Base-by-base conservation (phyloP, 345 rosid genomes). In the Gossypioides kirkii region DNA sequence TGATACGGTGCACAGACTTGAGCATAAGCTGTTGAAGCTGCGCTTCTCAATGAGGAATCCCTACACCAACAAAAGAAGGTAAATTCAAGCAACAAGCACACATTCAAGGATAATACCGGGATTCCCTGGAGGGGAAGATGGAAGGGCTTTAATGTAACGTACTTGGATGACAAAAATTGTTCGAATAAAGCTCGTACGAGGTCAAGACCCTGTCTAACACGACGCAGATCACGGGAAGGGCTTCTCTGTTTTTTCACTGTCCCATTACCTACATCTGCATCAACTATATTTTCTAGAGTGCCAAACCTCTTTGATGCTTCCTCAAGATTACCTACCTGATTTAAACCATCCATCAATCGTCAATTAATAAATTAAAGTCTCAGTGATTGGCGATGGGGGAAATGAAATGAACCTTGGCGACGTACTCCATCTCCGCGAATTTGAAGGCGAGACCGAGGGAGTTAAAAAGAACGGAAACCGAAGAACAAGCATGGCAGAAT, bases 161-260 rank as follows among this genome's bases (percentile, higher is more conserved):
- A 87, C 92, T 84, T 80, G 3, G 86, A 71, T 36, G 89, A 75
- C 73, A 91, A 61, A 61, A 91, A 94, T 20, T 91, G 85, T 70
- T 88, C 86, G 32, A 94, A 91, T 46, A 94, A 77, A 62, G 90
- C 94, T 62, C 97, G 83, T 78, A 94, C 84, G 76, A 91, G 93
- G 66, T 90, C 97, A 72, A 91, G 89, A 68, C 98, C 97, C 86
- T 90, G 96, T 73, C 98, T 86, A 14, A 91, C 94, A 3, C 98
- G 86, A 18, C 97, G 78, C 18, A 94, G 76, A 65, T 94, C 90
- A 17, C 98, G 89, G 0, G 96, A 82, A 82, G 84, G 88, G 72
- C 97, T 94, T 62, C 97, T 94, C 0, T 87, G 84, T 26, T 87
- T 80, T 77, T 88, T 91, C 32, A 91, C 97, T 2, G 91, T 83